Conservation (phyloP, 352 stramenopile genomes). For the Globisporangium paddicum region DNA sequence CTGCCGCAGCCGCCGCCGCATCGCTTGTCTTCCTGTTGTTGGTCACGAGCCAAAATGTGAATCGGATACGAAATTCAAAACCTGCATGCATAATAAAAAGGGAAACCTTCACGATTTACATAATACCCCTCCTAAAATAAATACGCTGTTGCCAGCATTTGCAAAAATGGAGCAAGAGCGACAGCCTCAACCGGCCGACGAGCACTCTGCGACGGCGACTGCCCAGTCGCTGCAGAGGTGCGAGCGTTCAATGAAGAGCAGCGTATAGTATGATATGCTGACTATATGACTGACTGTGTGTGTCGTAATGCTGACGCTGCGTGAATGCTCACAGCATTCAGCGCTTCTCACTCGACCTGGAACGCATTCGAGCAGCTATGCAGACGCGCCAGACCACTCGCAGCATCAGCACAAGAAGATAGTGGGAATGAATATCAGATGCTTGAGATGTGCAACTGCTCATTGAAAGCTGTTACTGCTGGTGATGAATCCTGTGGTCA, state of each 20-base stretch:
- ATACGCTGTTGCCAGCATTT: no score
- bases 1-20: conserved; percentile 7
- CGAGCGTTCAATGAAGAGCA: not conserved
- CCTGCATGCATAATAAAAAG: not conserved
- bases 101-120: not conserved
- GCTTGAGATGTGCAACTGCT: not conserved
- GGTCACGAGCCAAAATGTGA: not conserved
- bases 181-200: not conserved
- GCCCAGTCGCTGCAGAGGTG: conserved; percentile 6
- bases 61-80: conserved; percentile 11
- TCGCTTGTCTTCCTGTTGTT: not conserved
- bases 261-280: no score
- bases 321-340: conserved; percentile 18
- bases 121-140: not conserved
- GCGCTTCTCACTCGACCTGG: conserved; percentile 27
- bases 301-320: not conserved
- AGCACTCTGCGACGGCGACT: not conserved
- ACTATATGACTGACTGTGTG: not conserved
- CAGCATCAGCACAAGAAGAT: not conserved
- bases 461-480: not conserved
- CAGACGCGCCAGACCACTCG: conserved; percentile 3
- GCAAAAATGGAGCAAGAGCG: not conserved
- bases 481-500: not conserved
- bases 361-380: conserved; percentile 28
- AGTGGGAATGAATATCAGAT: not conserved